Conservation (phyloP, 371 early-diverging fungal genomes). For the Mortierella sp. region DNA sequence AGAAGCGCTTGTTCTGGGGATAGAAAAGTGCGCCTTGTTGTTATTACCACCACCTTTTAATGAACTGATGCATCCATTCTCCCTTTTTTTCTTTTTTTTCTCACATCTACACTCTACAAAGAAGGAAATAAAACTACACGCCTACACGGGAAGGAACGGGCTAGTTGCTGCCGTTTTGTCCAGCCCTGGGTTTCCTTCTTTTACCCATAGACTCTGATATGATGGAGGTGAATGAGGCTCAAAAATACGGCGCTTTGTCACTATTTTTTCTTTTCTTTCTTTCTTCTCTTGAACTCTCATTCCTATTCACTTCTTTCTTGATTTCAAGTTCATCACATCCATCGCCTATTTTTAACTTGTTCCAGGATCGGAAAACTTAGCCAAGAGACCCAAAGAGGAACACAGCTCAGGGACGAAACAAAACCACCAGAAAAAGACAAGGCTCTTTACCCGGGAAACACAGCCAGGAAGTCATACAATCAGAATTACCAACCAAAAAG, state of each 20-base stretch:
- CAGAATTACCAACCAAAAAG: too few relatives aligned
- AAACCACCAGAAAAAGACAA: too few relatives aligned
- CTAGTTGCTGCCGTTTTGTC: too few relatives aligned
- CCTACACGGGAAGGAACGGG: background rate
- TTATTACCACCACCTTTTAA: background rate
- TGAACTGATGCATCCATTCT: background rate
- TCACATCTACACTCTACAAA: background rate
- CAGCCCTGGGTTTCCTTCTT: too few relatives aligned
- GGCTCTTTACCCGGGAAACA: too few relatives aligned
- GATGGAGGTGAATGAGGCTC: background rate
- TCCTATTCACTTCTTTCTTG: background rate
- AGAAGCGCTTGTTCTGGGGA: slow-evolving; percentile 57
- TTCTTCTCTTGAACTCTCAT: background rate
- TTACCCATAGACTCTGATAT: too few relatives aligned
- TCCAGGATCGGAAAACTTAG: background rate
- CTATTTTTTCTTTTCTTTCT: background rate
- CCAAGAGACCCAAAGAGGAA: too few relatives aligned
- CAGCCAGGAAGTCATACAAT: too few relatives aligned
- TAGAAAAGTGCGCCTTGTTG: background rate
- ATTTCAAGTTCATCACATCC: background rate
- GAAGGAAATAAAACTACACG: background rate
- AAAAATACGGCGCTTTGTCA: background rate
- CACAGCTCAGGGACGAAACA: too few relatives aligned
- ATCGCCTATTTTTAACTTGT: background rate
- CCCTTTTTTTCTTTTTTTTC: background rate